A percentile compares a stretch with the other conserved stretches of the same genome.
phyloP scores from a whole-genome alignment of 208 protist genomes.

The Leishmania tropica region DNA sequence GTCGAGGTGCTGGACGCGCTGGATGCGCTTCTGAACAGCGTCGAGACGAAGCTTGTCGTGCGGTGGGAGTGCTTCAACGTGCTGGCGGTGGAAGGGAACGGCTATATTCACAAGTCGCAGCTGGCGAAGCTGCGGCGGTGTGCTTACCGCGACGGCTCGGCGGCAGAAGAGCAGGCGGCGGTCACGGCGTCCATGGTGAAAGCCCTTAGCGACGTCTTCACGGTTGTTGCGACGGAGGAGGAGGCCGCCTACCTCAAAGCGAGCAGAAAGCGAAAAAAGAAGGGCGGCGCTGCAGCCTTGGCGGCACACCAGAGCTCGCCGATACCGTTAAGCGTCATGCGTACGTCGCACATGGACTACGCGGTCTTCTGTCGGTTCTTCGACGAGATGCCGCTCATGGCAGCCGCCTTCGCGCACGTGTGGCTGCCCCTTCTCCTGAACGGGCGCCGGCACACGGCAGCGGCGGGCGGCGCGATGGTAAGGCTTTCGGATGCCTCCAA shows the following conservation, averaged over 20 bases:
- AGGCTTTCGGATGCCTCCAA: not conserved
- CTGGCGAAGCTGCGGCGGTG: constrained; percentile 38
- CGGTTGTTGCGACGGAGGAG: constrained; percentile 57
- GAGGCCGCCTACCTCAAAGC: constrained; percentile 61
- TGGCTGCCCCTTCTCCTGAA: constrained; percentile 63
- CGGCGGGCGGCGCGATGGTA: not conserved
- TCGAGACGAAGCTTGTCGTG: constrained; percentile 50
- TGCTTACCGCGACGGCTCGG: constrained; percentile 29
- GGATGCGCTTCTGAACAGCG: constrained; percentile 65
- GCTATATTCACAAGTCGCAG: constrained; percentile 78
- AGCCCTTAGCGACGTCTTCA: constrained; percentile 63
- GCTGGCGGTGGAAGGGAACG: constrained; percentile 52
- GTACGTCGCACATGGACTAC: constrained; percentile 67
- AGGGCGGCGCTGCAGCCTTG: constrained; percentile 33
- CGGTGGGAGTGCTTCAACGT: constrained; percentile 71
- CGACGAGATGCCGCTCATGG: constrained; percentile 64
- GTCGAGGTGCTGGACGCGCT: constrained; percentile 67
- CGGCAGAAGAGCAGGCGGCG: constrained; percentile 28
- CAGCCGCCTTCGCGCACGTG: constrained; percentile 70
- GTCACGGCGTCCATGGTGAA: constrained; percentile 70
- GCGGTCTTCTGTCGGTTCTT: constrained; percentile 67
- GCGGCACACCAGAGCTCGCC: constrained; percentile 58
- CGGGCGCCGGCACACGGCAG: constrained; percentile 1
- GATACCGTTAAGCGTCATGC: constrained; percentile 75
- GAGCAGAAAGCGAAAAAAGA: constrained; percentile 48